Percentiles rank a stretch among this genome's conserved stretches.
These are phyloP conservation scores for Candida schatavii DNA, from an alignment of 805 yeast species.

Conservation along the genomic window DNA sequence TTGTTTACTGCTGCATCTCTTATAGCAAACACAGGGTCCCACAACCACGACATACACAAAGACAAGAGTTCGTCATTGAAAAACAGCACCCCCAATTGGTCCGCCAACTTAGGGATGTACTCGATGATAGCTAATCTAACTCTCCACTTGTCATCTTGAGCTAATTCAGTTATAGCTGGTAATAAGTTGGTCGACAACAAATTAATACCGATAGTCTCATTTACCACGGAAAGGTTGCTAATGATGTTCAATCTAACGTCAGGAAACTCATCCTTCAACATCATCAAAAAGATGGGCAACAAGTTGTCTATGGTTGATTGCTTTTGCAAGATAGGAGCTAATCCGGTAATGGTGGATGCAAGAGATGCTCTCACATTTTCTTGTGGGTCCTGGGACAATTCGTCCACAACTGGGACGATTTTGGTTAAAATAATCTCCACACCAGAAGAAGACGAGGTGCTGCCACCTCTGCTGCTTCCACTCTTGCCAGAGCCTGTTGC, in stretches of 20 bases:
- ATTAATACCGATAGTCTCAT: conserved; percentile 91
- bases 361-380: conserved; percentile 92
- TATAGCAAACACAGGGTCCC: conserved; percentile 96
- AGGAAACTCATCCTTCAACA: conserved; percentile 96
- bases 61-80: conserved; percentile 90
- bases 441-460: no score
- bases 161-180: conserved; percentile 95
- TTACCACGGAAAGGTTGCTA: conserved; percentile 85
- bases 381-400: conserved; percentile 83
- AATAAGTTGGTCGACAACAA: conserved; percentile 79
- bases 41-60: conserved; percentile 93
- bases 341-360: conserved; percentile 81
- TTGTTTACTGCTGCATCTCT: conserved; percentile 94
- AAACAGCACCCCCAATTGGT: conserved; percentile 88
- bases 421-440: conserved; percentile 48
- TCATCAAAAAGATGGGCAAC: conserved; percentile 83
- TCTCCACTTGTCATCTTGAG: conserved; percentile 97
- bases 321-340: conserved; percentile 83
- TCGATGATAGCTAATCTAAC: conserved; percentile 95
- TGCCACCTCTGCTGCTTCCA: background rate
- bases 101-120: conserved; percentile 91
- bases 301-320: conserved; percentile 78
- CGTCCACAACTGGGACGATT: conserved; percentile 80
- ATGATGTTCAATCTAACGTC: conserved; percentile 94
- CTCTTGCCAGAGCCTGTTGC: conserved; percentile 30